Conservation (phyloP, 2,329 filamentous ascomycete genomes). For the Chrysosporium keratinophilum region DNA sequence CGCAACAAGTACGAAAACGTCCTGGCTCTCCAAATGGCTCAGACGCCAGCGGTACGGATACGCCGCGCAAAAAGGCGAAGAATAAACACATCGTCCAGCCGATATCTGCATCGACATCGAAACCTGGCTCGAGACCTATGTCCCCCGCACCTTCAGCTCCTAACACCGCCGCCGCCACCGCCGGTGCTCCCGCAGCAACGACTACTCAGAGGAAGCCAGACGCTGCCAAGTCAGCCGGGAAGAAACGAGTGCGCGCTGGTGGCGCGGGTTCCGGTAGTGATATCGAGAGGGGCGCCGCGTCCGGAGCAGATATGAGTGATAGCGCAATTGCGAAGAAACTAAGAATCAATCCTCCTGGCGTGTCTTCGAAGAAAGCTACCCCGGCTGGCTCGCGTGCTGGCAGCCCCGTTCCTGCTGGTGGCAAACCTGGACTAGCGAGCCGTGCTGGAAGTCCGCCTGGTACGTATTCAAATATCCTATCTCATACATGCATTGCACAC, state of each 20-base stretch:
- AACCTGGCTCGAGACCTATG: slow-evolving; percentile 47
- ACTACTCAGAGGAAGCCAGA: slow-evolving; percentile 5
- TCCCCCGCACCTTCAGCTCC: slow-evolving; percentile 42
- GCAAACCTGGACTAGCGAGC: slow-evolving; percentile 23
- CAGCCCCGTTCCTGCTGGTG: slow-evolving; percentile 32
- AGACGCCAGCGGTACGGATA: slow-evolving; percentile 87
- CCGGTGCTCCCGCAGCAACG: background rate
- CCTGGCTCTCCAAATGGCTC: slow-evolving; percentile 77
- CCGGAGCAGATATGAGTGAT: slow-evolving; percentile 39
- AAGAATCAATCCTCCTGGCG: slow-evolving; percentile 37
- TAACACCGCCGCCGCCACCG: slow-evolving; percentile 2
- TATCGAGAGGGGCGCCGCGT: slow-evolving; percentile 44
- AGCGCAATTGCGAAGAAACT: slow-evolving; percentile 40
- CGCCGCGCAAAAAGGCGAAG: slow-evolving; percentile 66
- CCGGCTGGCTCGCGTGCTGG: slow-evolving; percentile 41
- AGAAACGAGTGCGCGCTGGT: slow-evolving; percentile 39
- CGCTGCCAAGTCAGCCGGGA: slow-evolving; percentile 24
- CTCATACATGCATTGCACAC: background rate
- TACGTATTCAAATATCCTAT: slow-evolving; percentile 1
- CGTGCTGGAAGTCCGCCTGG: slow-evolving; percentile 32
- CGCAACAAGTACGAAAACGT: slow-evolving; percentile 56
- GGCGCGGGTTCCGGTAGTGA: slow-evolving; percentile 45
- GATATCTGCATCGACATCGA: slow-evolving; percentile 17
- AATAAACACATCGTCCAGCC: slow-evolving; percentile 47
- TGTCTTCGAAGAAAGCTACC: slow-evolving; percentile 31